phyloP scores from a whole-genome alignment of 2,329 filamentous ascomycete species.

The Aspergillus ochraceoroseus region DNA sequence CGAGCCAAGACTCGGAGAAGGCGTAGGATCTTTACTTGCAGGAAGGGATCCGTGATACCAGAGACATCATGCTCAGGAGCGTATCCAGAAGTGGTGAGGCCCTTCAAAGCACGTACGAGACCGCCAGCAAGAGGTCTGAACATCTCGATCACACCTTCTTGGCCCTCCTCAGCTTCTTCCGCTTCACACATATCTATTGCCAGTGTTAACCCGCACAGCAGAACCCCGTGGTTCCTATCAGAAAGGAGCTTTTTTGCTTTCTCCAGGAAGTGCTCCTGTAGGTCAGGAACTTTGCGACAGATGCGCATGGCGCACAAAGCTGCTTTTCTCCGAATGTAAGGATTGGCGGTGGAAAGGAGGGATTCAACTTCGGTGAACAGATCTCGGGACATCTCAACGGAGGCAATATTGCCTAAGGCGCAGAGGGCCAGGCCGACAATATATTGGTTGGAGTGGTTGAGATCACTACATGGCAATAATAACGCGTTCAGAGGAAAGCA shows the following conservation, averaged over 20 bases:
- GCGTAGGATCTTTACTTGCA: constrained; percentile 92
- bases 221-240: constrained; percentile 91
- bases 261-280: constrained; percentile 95
- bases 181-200: constrained; percentile 91
- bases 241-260: constrained; percentile 83
- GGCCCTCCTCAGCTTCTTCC: constrained; percentile 86
- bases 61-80: constrained; percentile 97
- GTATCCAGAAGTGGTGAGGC: constrained; percentile 89
- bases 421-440: constrained; percentile 94
- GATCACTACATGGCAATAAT: constrained; percentile 60
- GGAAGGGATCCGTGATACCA: constrained; percentile 93
- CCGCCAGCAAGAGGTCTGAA: constrained; percentile 81
- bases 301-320: constrained; percentile 99
- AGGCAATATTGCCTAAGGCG: constrained; percentile 95
- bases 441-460: constrained; percentile 97
- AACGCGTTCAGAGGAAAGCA: constrained; percentile 25
- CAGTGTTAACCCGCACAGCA: constrained; percentile 86
- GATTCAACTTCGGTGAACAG: constrained; percentile 93
- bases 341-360: constrained; percentile 85
- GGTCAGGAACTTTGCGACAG: constrained; percentile 93
- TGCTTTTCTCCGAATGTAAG: constrained; percentile 96
- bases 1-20: constrained; percentile 79
- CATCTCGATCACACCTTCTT: constrained; percentile 82
- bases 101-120: constrained; percentile 85
- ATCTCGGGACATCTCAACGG: constrained; percentile 96